These are phyloP conservation scores for Colletotrichum caudatum DNA, from an alignment of 2,329 filamentous ascomycete species.

Conservation along the genomic window DNA sequence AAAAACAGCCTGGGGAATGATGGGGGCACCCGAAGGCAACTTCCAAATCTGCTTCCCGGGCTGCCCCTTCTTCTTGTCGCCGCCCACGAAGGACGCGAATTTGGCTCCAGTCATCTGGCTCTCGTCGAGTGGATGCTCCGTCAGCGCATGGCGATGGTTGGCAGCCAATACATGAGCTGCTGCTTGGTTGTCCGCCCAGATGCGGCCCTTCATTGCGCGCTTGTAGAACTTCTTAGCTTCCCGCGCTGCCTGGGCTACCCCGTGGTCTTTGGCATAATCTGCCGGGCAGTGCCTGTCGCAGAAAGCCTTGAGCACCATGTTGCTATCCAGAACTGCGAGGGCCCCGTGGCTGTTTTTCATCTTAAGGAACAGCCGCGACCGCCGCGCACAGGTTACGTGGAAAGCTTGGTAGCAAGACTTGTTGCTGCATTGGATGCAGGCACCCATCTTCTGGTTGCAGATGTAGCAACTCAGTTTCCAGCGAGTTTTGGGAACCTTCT, in stretches of 20 bases:
- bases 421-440: slow-evolving; percentile 97
- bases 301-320: slow-evolving; percentile 89
- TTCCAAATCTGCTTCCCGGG: slow-evolving; percentile 83
- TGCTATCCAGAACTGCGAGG: slow-evolving; percentile 80
- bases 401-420: slow-evolving; percentile 98
- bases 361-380: slow-evolving; percentile 88
- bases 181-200: slow-evolving; percentile 92
- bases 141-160: slow-evolving; percentile 71
- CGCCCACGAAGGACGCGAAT: slow-evolving; percentile 76
- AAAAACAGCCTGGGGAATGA: slow-evolving; percentile 90
- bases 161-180: slow-evolving; percentile 86
- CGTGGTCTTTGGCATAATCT: slow-evolving; percentile 89
- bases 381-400: slow-evolving; percentile 93
- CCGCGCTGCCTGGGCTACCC: slow-evolving; percentile 81
- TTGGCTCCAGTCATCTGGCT: slow-evolving; percentile 87
- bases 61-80: slow-evolving; percentile 79
- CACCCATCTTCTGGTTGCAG: slow-evolving; percentile 96
- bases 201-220: slow-evolving; percentile 85
- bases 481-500: slow-evolving; percentile 93
- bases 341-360: slow-evolving; percentile 94
- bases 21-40: slow-evolving; percentile 91
- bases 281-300: slow-evolving; percentile 94
- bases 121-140: slow-evolving; percentile 82
- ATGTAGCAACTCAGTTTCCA: slow-evolving; percentile 98
- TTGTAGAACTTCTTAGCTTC: slow-evolving; percentile 92